Conservation (phyloP, 2,329 filamentous ascomycete species). For the Claviceps sp. region DNA sequence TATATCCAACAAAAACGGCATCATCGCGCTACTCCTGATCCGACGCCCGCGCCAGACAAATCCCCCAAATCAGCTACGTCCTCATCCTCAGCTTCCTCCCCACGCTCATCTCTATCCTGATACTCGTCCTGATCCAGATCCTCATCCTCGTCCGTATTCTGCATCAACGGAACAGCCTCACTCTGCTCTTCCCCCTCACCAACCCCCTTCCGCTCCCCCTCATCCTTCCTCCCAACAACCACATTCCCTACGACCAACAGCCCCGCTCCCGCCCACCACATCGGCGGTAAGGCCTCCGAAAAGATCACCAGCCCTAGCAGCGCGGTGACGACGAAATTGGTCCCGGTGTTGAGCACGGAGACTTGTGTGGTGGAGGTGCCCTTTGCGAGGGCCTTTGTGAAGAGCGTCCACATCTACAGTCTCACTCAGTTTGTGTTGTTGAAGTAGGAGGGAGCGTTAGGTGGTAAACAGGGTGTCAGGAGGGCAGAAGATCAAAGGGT, state of each 20-base stretch:
- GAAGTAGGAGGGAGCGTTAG: background rate
- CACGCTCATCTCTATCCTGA: slow-evolving; percentile 6
- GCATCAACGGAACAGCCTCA: slow-evolving; percentile 17
- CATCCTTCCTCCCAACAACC: slow-evolving; percentile 60
- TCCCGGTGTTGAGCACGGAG: slow-evolving; percentile 68
- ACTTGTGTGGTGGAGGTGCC: slow-evolving; percentile 68
- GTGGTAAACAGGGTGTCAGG: background rate
- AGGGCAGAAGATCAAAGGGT: background rate
- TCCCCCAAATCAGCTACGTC: slow-evolving; percentile 23
- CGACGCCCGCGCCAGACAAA: slow-evolving; percentile 6
- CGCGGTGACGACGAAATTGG: slow-evolving; percentile 70
- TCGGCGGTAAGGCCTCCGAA: slow-evolving; percentile 52
- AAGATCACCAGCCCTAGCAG: slow-evolving; percentile 59
- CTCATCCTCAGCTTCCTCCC: slow-evolving; percentile 13
- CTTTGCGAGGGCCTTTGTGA: slow-evolving; percentile 62
- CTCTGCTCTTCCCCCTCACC: slow-evolving; percentile 8
- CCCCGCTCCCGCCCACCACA: slow-evolving; percentile 66
- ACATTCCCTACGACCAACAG: slow-evolving; percentile 65
- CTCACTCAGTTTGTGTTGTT: too few relatives aligned
- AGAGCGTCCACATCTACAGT: slow-evolving; percentile 64
- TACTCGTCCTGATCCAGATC: slow-evolving; percentile 1
- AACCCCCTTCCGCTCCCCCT: slow-evolving; percentile 15
- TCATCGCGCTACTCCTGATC: background rate
- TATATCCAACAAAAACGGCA: background rate
- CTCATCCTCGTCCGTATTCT: background rate